These are phyloP conservation scores for Xylariaceae sp. DNA, from an alignment of 2,329 filamentous ascomycete genomes.

Conservation along the genomic window DNA sequence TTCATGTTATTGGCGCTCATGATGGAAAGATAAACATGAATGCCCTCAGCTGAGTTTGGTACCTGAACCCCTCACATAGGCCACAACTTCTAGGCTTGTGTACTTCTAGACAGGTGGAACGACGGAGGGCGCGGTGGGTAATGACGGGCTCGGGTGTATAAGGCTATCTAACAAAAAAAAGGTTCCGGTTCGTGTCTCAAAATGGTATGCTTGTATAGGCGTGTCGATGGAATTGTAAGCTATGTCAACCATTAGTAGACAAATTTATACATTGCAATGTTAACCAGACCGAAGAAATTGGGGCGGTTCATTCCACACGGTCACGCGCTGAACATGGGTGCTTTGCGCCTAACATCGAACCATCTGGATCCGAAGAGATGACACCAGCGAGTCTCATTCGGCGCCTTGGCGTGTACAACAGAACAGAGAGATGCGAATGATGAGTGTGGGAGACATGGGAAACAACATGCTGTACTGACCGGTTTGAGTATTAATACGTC, in stretches of 20 bases:
- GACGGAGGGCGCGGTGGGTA: neutral
- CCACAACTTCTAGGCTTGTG: constrained; percentile 8
- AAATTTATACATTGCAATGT: neutral
- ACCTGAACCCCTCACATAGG: constrained; percentile 2
- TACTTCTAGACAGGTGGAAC: constrained; percentile 7
- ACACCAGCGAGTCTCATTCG: constrained; percentile 1
- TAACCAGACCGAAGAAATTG: neutral
- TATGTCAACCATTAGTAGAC: constrained; percentile 2
- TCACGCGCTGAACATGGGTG: neutral
- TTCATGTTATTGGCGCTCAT: constrained; percentile 54
- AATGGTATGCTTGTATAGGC: constrained; percentile 6
- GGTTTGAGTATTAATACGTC: constrained; percentile 30
- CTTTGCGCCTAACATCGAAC: constrained; percentile 1
- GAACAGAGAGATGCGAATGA: neutral
- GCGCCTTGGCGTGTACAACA: neutral
- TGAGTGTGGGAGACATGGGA: neutral
- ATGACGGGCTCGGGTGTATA: neutral
- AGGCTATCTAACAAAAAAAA: constrained; percentile 7
- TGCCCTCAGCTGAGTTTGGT: constrained; percentile 9
- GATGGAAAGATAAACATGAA: constrained; percentile 28
- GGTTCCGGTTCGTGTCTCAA: constrained; percentile 1
- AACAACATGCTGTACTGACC: constrained; percentile 29
- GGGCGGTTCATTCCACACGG: neutral
- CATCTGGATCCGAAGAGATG: neutral
- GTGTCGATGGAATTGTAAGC: constrained; percentile 8